Base-by-base conservation (phyloP, 2,329 filamentous ascomycete species). In the Penicillium sp. region DNA sequence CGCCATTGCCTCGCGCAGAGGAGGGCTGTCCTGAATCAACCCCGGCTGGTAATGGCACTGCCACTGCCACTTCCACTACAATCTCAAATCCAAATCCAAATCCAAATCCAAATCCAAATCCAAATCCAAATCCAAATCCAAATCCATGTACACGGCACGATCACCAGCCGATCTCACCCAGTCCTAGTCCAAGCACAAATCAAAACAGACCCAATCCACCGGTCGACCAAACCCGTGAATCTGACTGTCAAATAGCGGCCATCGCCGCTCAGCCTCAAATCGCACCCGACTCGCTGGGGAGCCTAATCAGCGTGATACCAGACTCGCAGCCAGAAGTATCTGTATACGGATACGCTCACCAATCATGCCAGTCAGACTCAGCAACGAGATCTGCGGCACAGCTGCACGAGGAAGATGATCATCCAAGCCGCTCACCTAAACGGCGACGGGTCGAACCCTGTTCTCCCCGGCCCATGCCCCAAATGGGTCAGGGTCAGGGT, bases 231-330 rank as follows among this genome's bases (percentile, higher is more conserved):
- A 15, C 33, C 44, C 51, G 26, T 35, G 26, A 57, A 49, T 22
- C 40, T 33, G 45, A 55, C 44, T 26, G 17, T 28, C 50, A 33
- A 15, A 19, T 26, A 19, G 17, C 12, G 15, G 30, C 17, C 38
- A 33, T 28, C 22, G 42, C 30, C 6, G 10, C 22, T 26, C 24
- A 17, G 40, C 30, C 37, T n/a, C 15, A 37, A 37, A 38, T 38
- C 51, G 51, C 60, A 33, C 59, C 56, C 1, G 71, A 71, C 51
- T 75, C 72, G 15, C 72, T 76, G 37, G 72, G 72, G 15, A 77
- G 72, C 35, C 75, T 75, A 22, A 63, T 79, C 28, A 79, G 76
- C 53, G 74, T 76, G 15, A 76, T 80, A 24, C 77, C 77, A 22
- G 76, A 80, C 50, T 80, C 78, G 2, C 78, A 80, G 40, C 73